Base-by-base conservation (phyloP, 768 basidiomycete genomes). In the Russula griseocarnosa region DNA sequence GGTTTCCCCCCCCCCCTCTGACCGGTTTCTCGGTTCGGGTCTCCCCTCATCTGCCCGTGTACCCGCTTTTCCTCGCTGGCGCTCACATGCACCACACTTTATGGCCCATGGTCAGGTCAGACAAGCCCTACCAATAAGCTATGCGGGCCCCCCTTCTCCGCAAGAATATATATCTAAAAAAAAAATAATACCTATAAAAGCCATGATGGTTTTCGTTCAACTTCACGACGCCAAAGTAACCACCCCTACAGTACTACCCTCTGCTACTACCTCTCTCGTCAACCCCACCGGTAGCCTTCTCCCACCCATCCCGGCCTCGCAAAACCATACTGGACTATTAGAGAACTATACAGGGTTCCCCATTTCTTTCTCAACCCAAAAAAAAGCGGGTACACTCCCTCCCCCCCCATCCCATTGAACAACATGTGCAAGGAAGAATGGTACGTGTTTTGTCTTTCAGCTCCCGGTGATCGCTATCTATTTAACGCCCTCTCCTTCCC, bases 351-450 rank as follows among this genome's bases (percentile, higher is more conserved):
- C 22, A 47, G 46, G 2, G n/a, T n/a, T n/a, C n/a, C 44, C 44
- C 2, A 7, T 5, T 10, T 46, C 46, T 11, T 10, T 47, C 40
- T 58, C n/a, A 18, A 3, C 22, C 40, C n/a, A n/a, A 22, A 51
- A 30, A 49, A 24, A 53, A 38, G 10, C n/a, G 7, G 0, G 10
- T 30, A n/a, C n/a, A n/a, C n/a, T n/a, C n/a, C n/a, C n/a, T n/a
- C n/a, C n/a, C n/a, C n/a, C n/a, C n/a, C n/a, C n/a, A n/a, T 42
- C 5, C n/a, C 32, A 24, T 24, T 58, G 1, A 36, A 36, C 32
- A n/a, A 59, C 18, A 69, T 69, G 68, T 69, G 68, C 47, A 61
- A 47, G 56, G 68, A 69, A 20, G 68, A 69, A 56, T 69, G 68
- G 68, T 67, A 38, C 13, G 67, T 52, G 51, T 16, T 1, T 26